Evolutionary conservation across 2,329 filamentous ascomycete genomes (phyloP), one percentile per base, ranked within the genome.

Genomic region (Simplicillium sp.): DNA sequence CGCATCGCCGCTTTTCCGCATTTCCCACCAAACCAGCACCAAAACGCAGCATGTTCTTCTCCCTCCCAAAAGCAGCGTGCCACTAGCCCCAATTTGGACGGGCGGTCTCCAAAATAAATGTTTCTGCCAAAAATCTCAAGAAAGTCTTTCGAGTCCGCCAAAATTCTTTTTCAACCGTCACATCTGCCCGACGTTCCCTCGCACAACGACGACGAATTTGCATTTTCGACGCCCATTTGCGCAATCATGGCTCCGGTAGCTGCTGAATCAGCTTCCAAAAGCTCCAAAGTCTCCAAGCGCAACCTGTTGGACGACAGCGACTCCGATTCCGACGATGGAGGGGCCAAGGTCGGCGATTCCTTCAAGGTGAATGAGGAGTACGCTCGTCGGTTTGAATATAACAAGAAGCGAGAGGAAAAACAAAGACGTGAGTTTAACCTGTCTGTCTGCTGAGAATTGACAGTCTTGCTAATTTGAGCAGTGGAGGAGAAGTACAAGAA

Each of bases 331-430:
- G 65, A 66, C 36, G 61, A 68, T 47, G 66, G 66, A 51, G 61
- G 60, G 38, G 58, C 57, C 15, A 49, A 53, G 11, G 51, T 71
- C 42, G 60, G 59, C 34, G 58, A 60, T 43, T 58, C 61, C 42
- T 75, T 97, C 59, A 88, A 84, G 58, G 82, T 98, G 62, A 97
- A 98, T 62, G 72, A 88, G 58, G 87, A 94, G 39, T 98, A 82
- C 60, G 92, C 92, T 34, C 79, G 77, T 50, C 75, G 87, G 33
- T 97, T 95, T 53, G 92, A 98, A 61, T 76, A 97, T 66, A 98
- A 98, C 67, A 96, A 97, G 69, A 95, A 95, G 67, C 78, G 90
- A 43, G 89, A 94, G 57, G 92, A 98, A 59, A 68, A 80, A 48
- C 82, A 88, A 13, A 73, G 76, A 55, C 61, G 82, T 84, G 55